A percentile compares a stretch with the other conserved stretches of the same genome.
phyloP scores from a whole-genome alignment of 768 basidiomycete genomes.

The Gymnopilus dilepis region DNA sequence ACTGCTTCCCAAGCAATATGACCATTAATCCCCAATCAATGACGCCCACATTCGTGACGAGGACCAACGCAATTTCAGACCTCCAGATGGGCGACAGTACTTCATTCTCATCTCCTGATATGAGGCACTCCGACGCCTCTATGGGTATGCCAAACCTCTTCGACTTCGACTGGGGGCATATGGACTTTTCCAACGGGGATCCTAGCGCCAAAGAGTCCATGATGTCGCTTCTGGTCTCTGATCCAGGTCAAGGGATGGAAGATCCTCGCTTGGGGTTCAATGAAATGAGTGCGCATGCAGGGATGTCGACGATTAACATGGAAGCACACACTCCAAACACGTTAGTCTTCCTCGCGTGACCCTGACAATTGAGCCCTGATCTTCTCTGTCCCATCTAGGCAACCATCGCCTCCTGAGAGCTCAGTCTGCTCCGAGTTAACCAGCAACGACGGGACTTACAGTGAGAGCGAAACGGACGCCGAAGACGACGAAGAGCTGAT shows the following conservation, averaged over 20 bases:
- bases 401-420: not conserved
- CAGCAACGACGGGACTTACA: not conserved
- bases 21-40: not conserved
- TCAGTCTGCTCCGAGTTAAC: not conserved
- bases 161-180: not conserved
- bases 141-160: not conserved
- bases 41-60: not conserved
- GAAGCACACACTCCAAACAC: not conserved
- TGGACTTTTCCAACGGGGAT: not conserved
- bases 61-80: not conserved
- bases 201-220: not conserved
- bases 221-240: not conserved
- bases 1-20: not conserved
- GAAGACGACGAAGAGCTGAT: not conserved
- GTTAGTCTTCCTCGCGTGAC: not conserved
- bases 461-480: not conserved
- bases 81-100: not conserved
- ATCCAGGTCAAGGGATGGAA: not conserved
- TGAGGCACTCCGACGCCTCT: not conserved
- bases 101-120: not conserved
- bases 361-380: not conserved
- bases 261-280: not conserved
- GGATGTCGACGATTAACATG: not conserved
- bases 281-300: not conserved
- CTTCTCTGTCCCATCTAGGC: not conserved